Conservation (phyloP, 129 eudicot species). For the Flaveria brownii region DNA sequence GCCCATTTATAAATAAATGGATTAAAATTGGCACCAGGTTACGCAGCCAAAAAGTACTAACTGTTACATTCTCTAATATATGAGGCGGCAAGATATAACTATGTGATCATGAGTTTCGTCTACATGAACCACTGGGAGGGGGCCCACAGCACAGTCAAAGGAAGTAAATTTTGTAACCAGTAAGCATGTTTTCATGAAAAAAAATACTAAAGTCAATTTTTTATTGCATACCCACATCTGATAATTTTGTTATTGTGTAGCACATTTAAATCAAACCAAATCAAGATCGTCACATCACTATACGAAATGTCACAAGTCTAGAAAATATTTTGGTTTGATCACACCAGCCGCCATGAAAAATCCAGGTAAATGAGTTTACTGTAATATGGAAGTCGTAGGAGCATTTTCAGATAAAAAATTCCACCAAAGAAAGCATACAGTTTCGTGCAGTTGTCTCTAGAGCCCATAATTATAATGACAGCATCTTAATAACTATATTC, state of each 20-base stretch:
- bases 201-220: not conserved
- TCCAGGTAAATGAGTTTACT: not conserved
- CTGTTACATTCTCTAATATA: not conserved
- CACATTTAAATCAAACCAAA: not conserved
- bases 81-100: not conserved
- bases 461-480: not conserved
- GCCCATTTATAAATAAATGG: not conserved
- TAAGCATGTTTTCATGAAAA: not conserved
- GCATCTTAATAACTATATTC: constrained; percentile 14
- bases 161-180: not conserved
- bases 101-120: not conserved
- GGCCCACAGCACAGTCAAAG: not conserved
- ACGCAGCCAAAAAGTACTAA: not conserved
- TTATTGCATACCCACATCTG: not conserved
- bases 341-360: constrained; percentile 11
- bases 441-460: not conserved
- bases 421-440: not conserved
- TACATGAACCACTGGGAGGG: not conserved
- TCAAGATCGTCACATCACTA: not conserved
- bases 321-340: not conserved
- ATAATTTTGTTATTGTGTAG: not conserved
- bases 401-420: not conserved
- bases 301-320: not conserved
- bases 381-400: constrained; percentile 4
- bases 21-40: not conserved